Base-by-base conservation (phyloP, 2,329 filamentous ascomycete species). In the Tolypocladium ophioglossoides region DNA sequence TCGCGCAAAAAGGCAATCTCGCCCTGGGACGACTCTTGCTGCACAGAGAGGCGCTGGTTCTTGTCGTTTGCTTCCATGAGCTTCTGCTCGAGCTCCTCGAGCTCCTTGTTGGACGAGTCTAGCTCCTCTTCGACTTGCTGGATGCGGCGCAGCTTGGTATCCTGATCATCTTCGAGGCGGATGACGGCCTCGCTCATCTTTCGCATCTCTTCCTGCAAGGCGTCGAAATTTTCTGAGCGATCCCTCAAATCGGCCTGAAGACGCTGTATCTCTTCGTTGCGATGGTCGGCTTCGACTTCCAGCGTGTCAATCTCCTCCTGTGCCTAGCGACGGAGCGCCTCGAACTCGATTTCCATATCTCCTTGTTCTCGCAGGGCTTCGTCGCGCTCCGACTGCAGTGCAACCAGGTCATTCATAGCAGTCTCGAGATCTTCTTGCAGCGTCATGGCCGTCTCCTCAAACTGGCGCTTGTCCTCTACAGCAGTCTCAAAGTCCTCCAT, bases 1-100 rank as follows among this genome's bases (percentile, higher is more conserved):
- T 99, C 94, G 2, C 94, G 85, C 51, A 99, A 71, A 78, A 99
- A 99, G 1, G 89, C 85, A 70, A 97, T 95, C 69, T 99, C 94
- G 56, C 86, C 86, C 63, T 96, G 92, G 54, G 87, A 86, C 6
- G 89, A 95, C 70, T 99, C 94, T 59, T 92, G 86, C 66, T 97
- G 91, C 35, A 99, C 89, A 4, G 87, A 86, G 3, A 97, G 78
- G 52, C 91, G 83, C 63, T 95, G 87, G 50, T 87, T 86, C 76
- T 97, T 97, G 62, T 87, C 84, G 65, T 92, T 92, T 8, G 89
- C 78, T 66, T 97, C 92, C 41, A 85, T 79, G 18, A 96, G 80
- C 66, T 88, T 88, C 67, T 87, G 83, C 68, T 96, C 92, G 58
- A 96, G 78, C 44, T 86, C 84, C 64, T 94, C 90, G 52, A 95